Evolutionary conservation across 345 rosid species (phyloP).

Genomic region (Linum tenue): DNA sequence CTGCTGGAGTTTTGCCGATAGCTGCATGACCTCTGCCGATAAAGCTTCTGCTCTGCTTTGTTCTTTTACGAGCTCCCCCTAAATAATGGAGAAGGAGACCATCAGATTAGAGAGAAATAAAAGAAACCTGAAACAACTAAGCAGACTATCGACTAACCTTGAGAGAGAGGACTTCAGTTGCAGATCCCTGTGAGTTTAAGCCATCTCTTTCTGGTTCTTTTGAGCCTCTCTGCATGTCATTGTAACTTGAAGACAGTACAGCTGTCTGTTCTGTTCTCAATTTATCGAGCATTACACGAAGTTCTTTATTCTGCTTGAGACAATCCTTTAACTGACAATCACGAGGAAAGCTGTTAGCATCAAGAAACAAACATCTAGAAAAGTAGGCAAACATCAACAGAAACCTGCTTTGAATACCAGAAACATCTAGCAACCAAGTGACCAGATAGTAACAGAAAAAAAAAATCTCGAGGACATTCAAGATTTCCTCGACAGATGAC

Average conservation of each 20-base stretch:
- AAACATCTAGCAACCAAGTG: background rate
- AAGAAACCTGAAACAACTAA: no score
- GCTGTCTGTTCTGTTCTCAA: slow-evolving; percentile 65
- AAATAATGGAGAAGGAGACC: background rate
- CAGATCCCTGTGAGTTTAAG: slow-evolving; percentile 21
- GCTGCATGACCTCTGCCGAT: slow-evolving; percentile 76
- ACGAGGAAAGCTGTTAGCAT: background rate
- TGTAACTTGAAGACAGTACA: slow-evolving; percentile 18
- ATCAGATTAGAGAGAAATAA: background rate
- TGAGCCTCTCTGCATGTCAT: slow-evolving; percentile 18
- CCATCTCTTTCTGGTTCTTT: slow-evolving; percentile 24
- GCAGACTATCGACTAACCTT: slow-evolving; percentile 38
- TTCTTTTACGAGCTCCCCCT: slow-evolving; percentile 76
- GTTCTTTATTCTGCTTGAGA: slow-evolving; percentile 80
- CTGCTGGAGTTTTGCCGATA: slow-evolving; percentile 68
- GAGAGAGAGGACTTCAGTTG: slow-evolving; percentile 49
- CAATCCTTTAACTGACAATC: slow-evolving; percentile 66
- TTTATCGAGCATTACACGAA: slow-evolving; percentile 50
- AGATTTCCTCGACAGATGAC: slow-evolving; percentile 10
- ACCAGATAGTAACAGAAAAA: background rate
- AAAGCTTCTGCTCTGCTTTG: slow-evolving; percentile 79
- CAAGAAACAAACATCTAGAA: background rate
- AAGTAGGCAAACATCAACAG: background rate
- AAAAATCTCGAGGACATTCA: background rate
- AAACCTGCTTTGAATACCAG: no score